Percentiles rank a stretch among this genome's conserved stretches.
These are phyloP conservation scores for Hippophae tibetana DNA, from an alignment of 306 rosid genomes.

Conservation along the genomic window DNA sequence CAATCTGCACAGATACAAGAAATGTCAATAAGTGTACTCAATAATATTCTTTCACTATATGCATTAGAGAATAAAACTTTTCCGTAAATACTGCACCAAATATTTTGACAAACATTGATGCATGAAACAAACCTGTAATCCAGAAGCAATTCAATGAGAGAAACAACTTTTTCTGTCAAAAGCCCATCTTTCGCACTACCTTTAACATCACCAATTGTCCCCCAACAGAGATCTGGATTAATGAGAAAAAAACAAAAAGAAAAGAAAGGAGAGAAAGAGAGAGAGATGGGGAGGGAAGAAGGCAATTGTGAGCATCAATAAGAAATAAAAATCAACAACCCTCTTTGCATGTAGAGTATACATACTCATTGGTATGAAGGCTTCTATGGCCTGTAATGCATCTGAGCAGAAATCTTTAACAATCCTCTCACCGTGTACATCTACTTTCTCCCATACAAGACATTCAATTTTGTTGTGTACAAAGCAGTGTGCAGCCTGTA, in stretches of 20 bases:
- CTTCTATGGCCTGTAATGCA: conserved; percentile 23
- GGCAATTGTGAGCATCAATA: not conserved
- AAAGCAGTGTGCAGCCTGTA: conserved; percentile 62
- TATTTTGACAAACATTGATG: not conserved
- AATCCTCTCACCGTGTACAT: conserved; percentile 34
- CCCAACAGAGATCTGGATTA: conserved; percentile 35
- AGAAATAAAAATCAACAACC: conserved; percentile 3
- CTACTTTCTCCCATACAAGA: conserved; percentile 31
- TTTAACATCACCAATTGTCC: conserved; percentile 34
- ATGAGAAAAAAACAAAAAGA: conserved; percentile 4
- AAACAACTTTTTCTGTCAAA: conserved; percentile 52
- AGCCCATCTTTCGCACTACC: conserved; percentile 34
- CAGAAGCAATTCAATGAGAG: conserved; percentile 59
- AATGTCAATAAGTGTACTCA: not conserved
- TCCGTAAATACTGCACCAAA: conserved; percentile 7
- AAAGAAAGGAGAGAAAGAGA: not conserved
- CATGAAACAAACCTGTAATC: conserved; percentile 56
- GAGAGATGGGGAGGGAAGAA: no score
- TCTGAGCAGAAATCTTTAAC: conserved; percentile 42
- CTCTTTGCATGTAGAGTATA: conserved; percentile 3
- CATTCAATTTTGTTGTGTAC: conserved; percentile 29
- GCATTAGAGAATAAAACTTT: not conserved
- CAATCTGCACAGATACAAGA: not conserved
- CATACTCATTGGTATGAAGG: conserved; percentile 41
- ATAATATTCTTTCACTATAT: not conserved